These are phyloP conservation scores for Pseudogymnoascus pannorum DNA, from an alignment of 2,329 filamentous ascomycete species.

Conservation along the genomic window DNA sequence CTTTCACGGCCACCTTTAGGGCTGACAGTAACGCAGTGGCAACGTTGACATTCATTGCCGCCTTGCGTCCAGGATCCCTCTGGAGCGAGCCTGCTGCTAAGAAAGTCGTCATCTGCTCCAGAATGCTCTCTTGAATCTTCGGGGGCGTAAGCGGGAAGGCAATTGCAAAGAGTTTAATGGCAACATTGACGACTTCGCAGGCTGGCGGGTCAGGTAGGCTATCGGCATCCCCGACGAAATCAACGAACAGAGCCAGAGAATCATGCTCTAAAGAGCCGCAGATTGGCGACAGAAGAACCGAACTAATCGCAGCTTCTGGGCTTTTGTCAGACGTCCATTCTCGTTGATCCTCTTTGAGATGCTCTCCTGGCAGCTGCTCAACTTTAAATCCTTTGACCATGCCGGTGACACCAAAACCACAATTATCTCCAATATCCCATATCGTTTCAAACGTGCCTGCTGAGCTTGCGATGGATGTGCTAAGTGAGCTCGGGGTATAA, in stretches of 20 bases:
- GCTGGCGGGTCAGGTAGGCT: constrained; percentile 68
- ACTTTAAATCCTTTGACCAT: constrained; percentile 72
- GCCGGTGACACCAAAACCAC: constrained; percentile 86
- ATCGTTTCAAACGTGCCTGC: constrained; percentile 86
- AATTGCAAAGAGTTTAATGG: constrained; percentile 87
- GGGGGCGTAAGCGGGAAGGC: constrained; percentile 81
- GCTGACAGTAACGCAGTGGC: constrained; percentile 73
- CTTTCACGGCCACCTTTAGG: constrained; percentile 75
- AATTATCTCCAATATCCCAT: constrained; percentile 93
- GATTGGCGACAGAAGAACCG: constrained; percentile 59
- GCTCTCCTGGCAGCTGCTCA: constrained; percentile 62
- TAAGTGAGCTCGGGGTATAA: constrained; percentile 76
- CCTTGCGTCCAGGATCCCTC: constrained; percentile 78
- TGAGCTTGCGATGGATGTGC: constrained; percentile 84
- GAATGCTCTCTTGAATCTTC: constrained; percentile 89
- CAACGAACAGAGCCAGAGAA: constrained; percentile 69
- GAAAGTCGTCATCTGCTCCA: constrained; percentile 89
- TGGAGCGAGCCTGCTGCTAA: constrained; percentile 73
- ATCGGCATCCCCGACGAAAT: constrained; percentile 36
- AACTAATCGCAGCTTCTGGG: constrained; percentile 58
- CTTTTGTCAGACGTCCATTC: constrained; percentile 48
- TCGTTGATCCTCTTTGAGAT: constrained; percentile 43
- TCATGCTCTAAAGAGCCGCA: constrained; percentile 85
- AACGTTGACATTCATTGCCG: constrained; percentile 86
- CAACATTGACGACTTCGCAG: constrained; percentile 90